Evolutionary conservation across 2,329 filamentous ascomycete species (phyloP).

Genomic region (Botrytis fabae): DNA sequence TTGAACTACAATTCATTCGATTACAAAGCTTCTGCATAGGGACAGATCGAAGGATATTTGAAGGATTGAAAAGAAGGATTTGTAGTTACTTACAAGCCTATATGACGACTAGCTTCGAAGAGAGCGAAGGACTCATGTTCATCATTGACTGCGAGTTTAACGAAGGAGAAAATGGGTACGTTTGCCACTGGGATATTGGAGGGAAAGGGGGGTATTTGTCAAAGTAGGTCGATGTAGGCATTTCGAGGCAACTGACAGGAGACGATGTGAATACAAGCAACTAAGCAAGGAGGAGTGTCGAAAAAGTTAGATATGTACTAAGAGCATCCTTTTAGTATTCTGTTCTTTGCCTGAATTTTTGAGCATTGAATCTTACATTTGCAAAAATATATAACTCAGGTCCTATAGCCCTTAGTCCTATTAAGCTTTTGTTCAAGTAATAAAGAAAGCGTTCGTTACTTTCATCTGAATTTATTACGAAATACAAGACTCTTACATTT

Average conservation of each 20-base stretch:
- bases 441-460: not conserved
- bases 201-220: not conserved
- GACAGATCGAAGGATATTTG: not conserved
- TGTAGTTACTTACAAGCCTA: constrained; percentile 1
- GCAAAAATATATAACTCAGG: not conserved
- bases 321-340: not conserved
- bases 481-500: not conserved
- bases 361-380: not conserved
- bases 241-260: not conserved
- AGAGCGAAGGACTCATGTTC: constrained; percentile 2
- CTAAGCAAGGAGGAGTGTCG: not conserved
- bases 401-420: not conserved
- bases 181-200: not conserved
- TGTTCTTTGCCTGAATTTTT: not conserved
- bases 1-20: not conserved
- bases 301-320: not conserved
- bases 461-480: not conserved
- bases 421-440: not conserved
- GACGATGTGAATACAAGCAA: not conserved
- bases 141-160: constrained; percentile 3
- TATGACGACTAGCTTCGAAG: constrained; percentile 4
- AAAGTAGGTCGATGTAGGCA: constrained; percentile 8
- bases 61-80: not conserved
- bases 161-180: constrained; percentile 1
- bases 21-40: not conserved